phyloP scores from a whole-genome alignment of 2,329 filamentous ascomycete species.

The Lizonia empirigonia region DNA sequence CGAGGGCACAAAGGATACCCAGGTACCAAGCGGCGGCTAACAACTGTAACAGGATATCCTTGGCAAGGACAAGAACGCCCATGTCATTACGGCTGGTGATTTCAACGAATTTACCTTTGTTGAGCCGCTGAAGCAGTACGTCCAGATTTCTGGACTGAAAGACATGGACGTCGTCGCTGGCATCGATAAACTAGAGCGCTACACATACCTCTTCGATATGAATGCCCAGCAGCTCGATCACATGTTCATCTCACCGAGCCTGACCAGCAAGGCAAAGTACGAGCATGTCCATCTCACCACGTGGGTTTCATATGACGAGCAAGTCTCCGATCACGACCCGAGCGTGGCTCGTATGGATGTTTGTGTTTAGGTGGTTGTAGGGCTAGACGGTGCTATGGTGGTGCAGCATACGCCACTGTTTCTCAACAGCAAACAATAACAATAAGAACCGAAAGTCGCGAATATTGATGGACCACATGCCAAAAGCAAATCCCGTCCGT shows the following conservation, averaged over 20 bases:
- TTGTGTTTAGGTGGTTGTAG: conserved; percentile 50
- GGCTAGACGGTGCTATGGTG: background rate
- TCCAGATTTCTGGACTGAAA: conserved; percentile 58
- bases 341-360: conserved; percentile 68
- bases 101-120: conserved; percentile 75
- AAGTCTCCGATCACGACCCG: conserved; percentile 72
- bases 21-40: conserved; percentile 38
- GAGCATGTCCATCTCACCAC: conserved; percentile 76
- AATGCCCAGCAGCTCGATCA: conserved; percentile 74
- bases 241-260: conserved; percentile 65
- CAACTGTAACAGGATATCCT: conserved; percentile 55
- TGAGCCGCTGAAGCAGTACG: conserved; percentile 62
- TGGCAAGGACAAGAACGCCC: conserved; percentile 59
- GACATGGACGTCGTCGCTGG: conserved; percentile 67
- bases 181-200: conserved; percentile 63
- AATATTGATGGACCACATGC: conserved; percentile 7
- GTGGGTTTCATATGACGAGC: conserved; percentile 60
- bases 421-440: conserved; percentile 1
- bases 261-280: conserved; percentile 56
- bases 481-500: background rate
- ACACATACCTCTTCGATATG: conserved; percentile 73
- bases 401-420: conserved; percentile 3
- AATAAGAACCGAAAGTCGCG: background rate
- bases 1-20: background rate
- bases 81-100: conserved; percentile 68